Evolutionary conservation across 2,329 filamentous ascomycete species (phyloP), one percentile per base, ranked within the genome.

Genomic region (Juglanconis sp.): DNA sequence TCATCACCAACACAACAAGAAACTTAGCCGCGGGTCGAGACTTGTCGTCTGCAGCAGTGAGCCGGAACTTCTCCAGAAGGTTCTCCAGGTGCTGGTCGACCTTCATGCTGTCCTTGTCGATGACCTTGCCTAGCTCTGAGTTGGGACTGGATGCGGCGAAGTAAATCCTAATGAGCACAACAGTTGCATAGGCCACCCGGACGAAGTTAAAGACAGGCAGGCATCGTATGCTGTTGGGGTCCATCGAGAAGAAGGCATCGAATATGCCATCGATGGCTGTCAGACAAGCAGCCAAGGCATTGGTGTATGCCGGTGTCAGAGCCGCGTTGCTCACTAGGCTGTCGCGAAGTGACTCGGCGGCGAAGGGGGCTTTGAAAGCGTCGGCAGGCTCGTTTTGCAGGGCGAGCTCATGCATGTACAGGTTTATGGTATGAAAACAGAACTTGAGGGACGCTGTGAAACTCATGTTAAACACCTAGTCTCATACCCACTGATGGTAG

Each of bases 341-440:
- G 56, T 78, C 73, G 30, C 76, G 73, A 35, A 81, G 68, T 50
- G 76, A 71, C 8, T 78, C 76, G n/a, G 77, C 73, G 68, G 76
- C 78, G 67, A 77, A 77, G 7, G 77, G 77, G 24, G 76, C 76
- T 62, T 68, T 74, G 67, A 83, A 81, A 32, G 86, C 81, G 7
- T 85, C 77, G 24, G 77, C 78, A 63, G 84, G 81, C 56, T 90
- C 86, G 8, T 83, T 78, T 64, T 91, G 87, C 64, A 93, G 83
- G 3, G 84, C 86, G 57, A 90, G 84, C 72, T 93, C 90, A 70
- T 93, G 88, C 77, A 92, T 87, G 69, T 90, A 92, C 3, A 93
- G 76, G 63, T 81, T 88, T 40, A 91, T 71, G 2, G 88, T 81
- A 64, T 87, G 78, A 65, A 90, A 86, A 62, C 83, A 83, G 65